phyloP scores from a whole-genome alignment of 495 filamentous ascomycete species.

The Penicillium tannophilum region DNA sequence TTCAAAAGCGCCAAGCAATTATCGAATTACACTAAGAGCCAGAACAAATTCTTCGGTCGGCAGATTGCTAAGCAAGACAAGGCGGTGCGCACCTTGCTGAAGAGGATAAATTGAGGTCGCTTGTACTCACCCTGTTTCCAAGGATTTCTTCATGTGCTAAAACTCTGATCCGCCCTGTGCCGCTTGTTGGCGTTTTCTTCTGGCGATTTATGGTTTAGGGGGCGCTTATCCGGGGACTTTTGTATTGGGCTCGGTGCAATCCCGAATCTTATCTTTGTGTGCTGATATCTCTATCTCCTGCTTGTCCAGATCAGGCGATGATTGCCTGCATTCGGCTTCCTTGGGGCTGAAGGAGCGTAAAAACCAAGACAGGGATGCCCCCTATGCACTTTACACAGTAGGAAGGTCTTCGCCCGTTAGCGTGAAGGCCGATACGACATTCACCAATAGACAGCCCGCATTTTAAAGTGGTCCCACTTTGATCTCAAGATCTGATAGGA shows the following conservation, averaged over 20 bases:
- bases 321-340: neutral
- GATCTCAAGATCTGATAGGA: neutral
- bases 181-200: neutral
- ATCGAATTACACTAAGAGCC: slow-evolving; percentile 37
- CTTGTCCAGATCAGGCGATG: neutral
- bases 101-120: slow-evolving; percentile 14
- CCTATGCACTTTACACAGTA: neutral
- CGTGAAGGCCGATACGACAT: neutral
- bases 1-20: slow-evolving; percentile 38
- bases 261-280: neutral
- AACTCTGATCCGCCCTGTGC: neutral
- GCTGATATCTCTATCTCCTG: neutral
- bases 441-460: slow-evolving; percentile 1
- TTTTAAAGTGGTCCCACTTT: neutral
- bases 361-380: neutral
- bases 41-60: slow-evolving; percentile 35
- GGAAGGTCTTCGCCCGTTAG: slow-evolving; percentile 6
- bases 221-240: neutral
- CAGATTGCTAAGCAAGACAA: slow-evolving; percentile 40
- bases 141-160: neutral
- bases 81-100: slow-evolving; percentile 43
- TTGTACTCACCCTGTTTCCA: neutral
- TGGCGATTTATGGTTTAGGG: neutral
- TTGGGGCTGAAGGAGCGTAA: neutral
- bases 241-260: neutral